Evolutionary conservation across 2,329 filamentous ascomycete genomes (phyloP), one percentile per base, ranked within the genome.

Genomic region (Sporothrix pseudoabietina): DNA sequence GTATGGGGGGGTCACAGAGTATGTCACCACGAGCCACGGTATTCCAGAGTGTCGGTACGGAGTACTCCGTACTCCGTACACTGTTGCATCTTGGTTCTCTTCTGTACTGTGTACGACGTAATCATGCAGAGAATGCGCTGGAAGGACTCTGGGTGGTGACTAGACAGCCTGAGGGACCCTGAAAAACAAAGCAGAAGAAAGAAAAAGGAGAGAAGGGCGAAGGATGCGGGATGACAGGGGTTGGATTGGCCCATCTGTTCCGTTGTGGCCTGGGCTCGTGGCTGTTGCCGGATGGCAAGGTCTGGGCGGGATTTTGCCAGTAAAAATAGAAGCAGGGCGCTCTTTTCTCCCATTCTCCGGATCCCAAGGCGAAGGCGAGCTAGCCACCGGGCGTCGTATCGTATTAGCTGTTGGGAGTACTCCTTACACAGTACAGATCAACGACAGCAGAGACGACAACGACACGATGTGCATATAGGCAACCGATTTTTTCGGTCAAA

Each of bases 281-380:
- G 57, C 57, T 63, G 32, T 35, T 19, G 32, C 57, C 19, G 57
- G n/a, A 41, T 63, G 32, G n/a, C 57, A 63, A 39, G n/a, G n/a
- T 63, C 59, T 63, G 57, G 32, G 14, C 32, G 19, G 2, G 32
- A 32, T 10, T 54, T 32, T 39, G 32, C 66, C 47, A 55, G 66
- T 69, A 69, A 69, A 69, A 69, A 69, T 69, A 69, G 66, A 54
- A 66, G 39, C 47, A 69, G 30, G 47, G 30, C 30, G 19, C 30
- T 61, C 35, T 22, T 44, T 14, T 63, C 35, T 10, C 30, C 59
- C 19, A 16, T 49, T 49, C 35, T 8, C 35, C 35, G 8, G 4
- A 5, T 35, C 35, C 47, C 47, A 49, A 1, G 47, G 5, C 35
- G 6, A 54, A 54, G 49, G 16, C 49, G 19, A 22, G 49, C 52